Evolutionary conservation across 1,284 basidiomycete genomes (phyloP), one percentile per base, ranked within the genome.

Genomic region (Cronartium quercuum): DNA sequence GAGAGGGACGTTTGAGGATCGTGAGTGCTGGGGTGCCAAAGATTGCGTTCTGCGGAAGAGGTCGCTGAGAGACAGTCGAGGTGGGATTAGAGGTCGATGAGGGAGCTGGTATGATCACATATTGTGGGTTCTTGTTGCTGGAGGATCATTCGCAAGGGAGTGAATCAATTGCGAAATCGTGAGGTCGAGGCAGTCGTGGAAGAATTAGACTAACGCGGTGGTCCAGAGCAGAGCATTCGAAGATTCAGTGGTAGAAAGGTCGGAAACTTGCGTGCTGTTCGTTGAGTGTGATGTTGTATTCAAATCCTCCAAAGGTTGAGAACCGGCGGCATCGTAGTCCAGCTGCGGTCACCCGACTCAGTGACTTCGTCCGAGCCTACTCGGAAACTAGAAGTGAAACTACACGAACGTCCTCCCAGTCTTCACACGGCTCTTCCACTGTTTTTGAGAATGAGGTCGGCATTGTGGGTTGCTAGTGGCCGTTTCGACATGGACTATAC

Each of bases 71-170:
- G 15, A 55, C n/a, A 55, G n/a, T 55, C 40, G 69, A 63, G 9
- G 58, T 51, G n/a, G 62, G 60, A 40, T 60, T 63, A 41, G 62
- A 62, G 29, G 69, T 44, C 15, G 51, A 55, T 13, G 69, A 60
- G 38, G 63, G 63, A 24, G 69, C 41, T 2, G 69, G 69, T 35
- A 71, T 61, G 15, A 71, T 38, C 18, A 71, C 37, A 47, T 71
- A 71, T 60, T 71, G 61, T 24, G 69, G 69, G 18, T 71, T 71
- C 15, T 47, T 47, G 47, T 71, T 71, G 40, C 69, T 71, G 47
- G 2, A 55, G 37, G 9, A 4, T 55, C 29, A 10, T 21, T 55
- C 51, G 51, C 29, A 55, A 55, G 29, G 51, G n/a, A 55, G 29
- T 18, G 6, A 13, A 21, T 55, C 18, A 55, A 55, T 55, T 24